A percentile compares a stretch with the other conserved stretches of the same genome.
Conservation (phyloP, 345 rosid genomes). For the Citrus unshiu region DNA sequence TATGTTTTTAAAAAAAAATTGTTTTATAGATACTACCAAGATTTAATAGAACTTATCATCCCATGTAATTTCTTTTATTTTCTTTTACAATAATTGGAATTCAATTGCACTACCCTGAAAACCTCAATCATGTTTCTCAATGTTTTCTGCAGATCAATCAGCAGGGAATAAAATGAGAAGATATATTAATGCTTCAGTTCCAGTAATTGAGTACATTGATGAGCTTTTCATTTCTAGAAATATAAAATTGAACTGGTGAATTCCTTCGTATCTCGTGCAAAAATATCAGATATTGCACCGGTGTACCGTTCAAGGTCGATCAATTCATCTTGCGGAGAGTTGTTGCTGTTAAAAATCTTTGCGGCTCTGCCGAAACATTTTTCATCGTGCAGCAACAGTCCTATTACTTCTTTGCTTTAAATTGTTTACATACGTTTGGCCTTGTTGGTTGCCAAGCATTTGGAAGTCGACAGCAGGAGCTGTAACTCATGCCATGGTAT, state of each 20-base stretch:
- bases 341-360: neutral
- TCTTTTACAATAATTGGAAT: neutral
- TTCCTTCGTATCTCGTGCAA: neutral
- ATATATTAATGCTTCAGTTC: slow-evolving; percentile 58
- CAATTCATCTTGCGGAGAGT: neutral
- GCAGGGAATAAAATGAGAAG: slow-evolving; percentile 79
- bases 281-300: neutral
- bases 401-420: neutral
- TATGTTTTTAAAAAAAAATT: too few species aligned
- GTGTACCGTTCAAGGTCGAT: neutral
- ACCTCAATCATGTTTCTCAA: neutral
- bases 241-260: slow-evolving; percentile 73
- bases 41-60: too few species aligned
- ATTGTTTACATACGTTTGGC: neutral
- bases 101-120: neutral
- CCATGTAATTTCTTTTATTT: too few species aligned
- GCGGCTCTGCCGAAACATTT: neutral
- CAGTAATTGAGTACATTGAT: slow-evolving; percentile 69
- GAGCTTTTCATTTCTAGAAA: slow-evolving; percentile 65
- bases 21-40: neutral
- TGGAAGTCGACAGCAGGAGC: neutral
- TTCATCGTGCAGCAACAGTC: neutral
- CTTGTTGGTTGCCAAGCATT: neutral
- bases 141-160: slow-evolving; percentile 44
- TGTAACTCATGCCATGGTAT: neutral